Percentiles rank a stretch among this genome's conserved stretches.
Conservation (phyloP, 169 alveolate species). For the Babesia ovis region DNA sequence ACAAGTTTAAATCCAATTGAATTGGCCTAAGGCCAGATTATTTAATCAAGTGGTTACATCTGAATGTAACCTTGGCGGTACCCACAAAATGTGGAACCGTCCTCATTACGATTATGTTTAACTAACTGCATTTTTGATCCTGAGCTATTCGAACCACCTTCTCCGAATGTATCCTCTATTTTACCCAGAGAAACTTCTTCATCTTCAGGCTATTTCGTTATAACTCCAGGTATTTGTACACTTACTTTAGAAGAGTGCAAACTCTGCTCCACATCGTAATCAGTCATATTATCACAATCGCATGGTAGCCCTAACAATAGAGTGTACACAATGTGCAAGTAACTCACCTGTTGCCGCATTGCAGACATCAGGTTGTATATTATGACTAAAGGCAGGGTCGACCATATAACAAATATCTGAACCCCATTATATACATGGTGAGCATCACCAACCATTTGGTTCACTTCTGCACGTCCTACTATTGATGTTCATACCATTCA, state of each 20-base stretch:
- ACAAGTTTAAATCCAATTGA: background rate
- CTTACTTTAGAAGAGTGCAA: background rate
- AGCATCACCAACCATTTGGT: background rate
- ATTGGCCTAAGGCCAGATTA: background rate
- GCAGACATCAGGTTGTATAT: background rate
- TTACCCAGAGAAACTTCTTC: background rate
- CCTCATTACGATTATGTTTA: background rate
- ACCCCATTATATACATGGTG: background rate
- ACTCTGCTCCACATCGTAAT: background rate
- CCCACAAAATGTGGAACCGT: background rate
- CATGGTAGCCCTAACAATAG: background rate
- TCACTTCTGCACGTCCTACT: background rate
- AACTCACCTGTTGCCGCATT: conserved; percentile 1
- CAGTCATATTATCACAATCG: conserved; percentile 5
- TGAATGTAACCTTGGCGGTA: conserved; percentile 1
- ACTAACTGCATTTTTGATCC: conserved; percentile 7
- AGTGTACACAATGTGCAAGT: background rate
- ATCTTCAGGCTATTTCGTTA: background rate
- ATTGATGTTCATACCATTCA: background rate
- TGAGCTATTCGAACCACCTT: background rate
- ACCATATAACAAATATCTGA: conserved; percentile 1
- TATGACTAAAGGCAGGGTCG: background rate
- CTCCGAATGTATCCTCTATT: background rate
- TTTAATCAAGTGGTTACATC: background rate
- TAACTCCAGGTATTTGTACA: background rate